phyloP scores from a whole-genome alignment of 345 rosid genomes.

The Arabidopsis arenosa region DNA sequence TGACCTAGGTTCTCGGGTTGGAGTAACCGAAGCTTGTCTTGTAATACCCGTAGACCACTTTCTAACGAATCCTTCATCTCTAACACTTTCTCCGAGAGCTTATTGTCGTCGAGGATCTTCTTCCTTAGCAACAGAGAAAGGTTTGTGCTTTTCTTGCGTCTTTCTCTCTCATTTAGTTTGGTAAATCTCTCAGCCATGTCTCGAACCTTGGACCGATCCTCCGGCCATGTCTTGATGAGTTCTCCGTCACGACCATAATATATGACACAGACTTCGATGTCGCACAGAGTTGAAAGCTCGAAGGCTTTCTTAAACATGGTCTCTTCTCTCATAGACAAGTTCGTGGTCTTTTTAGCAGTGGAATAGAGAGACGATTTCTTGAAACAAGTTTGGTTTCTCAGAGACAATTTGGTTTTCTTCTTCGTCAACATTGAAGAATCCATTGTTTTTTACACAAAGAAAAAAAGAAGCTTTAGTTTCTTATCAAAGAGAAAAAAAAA shows the following conservation, averaged over 20 bases:
- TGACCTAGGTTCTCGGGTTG: not conserved
- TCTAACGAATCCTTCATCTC: not conserved
- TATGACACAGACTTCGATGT: not conserved
- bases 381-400: not conserved
- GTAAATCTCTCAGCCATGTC: not conserved
- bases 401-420: not conserved
- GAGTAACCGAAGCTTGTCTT: not conserved
- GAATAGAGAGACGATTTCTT: not conserved
- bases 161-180: not conserved
- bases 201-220: slow-evolving; percentile 4
- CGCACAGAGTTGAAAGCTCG: slow-evolving; percentile 7
- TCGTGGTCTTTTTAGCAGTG: not conserved
- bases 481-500: not conserved
- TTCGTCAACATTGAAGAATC: not conserved
- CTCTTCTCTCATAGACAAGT: not conserved
- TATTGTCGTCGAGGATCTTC: not conserved
- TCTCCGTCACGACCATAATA: not conserved
- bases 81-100: not conserved
- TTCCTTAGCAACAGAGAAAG: slow-evolving; percentile 9
- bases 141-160: slow-evolving; percentile 15
- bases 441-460: not conserved
- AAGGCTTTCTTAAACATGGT: slow-evolving; percentile 7
- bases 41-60: not conserved
- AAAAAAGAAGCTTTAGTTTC: not conserved
- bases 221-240: not conserved